Evolutionary conservation across 2,329 filamentous ascomycete genomes (phyloP).

Genomic region (Bipolaris zeicola): DNA sequence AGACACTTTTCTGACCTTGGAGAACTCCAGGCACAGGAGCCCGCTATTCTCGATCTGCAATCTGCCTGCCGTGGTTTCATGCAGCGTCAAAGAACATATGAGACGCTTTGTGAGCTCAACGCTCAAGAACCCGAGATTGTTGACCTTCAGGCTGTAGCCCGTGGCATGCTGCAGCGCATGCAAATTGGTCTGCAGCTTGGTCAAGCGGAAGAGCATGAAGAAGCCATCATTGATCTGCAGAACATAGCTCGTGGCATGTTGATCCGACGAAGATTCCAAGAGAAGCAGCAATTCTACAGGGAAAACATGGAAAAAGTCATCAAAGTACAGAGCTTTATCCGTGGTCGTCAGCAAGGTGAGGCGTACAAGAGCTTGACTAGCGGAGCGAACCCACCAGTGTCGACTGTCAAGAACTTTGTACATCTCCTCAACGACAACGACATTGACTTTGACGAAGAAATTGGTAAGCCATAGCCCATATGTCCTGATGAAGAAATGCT

Average conservation of each 20-base stretch:
- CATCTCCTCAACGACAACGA: constrained; percentile 97
- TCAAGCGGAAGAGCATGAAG: constrained; percentile 82
- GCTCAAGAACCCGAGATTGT: constrained; percentile 70
- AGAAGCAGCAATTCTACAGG: constrained; percentile 86
- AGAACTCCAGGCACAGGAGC: constrained; percentile 63
- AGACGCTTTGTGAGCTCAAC: constrained; percentile 71
- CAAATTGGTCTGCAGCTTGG: constrained; percentile 74
- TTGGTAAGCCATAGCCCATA: constrained; percentile 53
- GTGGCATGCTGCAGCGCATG: constrained; percentile 78
- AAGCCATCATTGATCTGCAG: constrained; percentile 75
- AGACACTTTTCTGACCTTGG: constrained; percentile 53
- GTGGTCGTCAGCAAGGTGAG: constrained; percentile 93
- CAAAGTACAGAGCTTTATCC: constrained; percentile 96
- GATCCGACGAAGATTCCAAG: constrained; percentile 75
- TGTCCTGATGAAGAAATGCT: constrained; percentile 11
- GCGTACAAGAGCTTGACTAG: constrained; percentile 96
- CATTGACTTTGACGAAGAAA: constrained; percentile 98
- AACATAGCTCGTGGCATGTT: constrained; percentile 73
- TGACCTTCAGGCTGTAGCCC: constrained; percentile 73
- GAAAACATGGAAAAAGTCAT: constrained; percentile 99
- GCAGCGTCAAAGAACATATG: constrained; percentile 64
- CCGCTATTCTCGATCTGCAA: constrained; percentile 68
- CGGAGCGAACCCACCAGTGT: constrained; percentile 95
- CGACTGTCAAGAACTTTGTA: constrained; percentile 97
- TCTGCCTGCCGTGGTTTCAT: constrained; percentile 69